Conservation (phyloP, 2,329 filamentous ascomycete species). For the Sporothrix protearum region DNA sequence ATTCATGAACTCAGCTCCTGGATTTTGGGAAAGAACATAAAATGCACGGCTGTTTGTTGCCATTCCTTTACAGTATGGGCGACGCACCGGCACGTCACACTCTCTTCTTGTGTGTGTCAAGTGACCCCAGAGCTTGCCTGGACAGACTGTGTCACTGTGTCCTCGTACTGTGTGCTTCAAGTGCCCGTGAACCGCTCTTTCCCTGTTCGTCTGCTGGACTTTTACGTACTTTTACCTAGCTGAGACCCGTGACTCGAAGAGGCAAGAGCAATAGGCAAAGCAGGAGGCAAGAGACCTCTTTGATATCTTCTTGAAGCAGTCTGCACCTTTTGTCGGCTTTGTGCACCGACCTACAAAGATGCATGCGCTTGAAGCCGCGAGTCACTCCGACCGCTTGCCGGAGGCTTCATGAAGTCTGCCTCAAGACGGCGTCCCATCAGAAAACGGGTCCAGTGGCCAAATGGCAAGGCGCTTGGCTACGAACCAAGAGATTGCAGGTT, state of each 20-base stretch:
- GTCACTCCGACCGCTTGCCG: not conserved
- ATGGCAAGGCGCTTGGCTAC: constrained; percentile 40
- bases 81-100: not conserved
- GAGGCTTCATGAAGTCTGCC: not conserved
- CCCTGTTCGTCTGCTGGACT: not conserved
- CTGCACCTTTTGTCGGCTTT: too few relatives aligned
- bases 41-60: too few relatives aligned
- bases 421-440: not conserved
- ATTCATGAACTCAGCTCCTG: not conserved
- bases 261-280: not conserved
- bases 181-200: not conserved
- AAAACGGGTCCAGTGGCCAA: constrained; percentile 32
- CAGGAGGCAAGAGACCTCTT: not conserved
- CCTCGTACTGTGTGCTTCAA: constrained; percentile 15
- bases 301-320: not conserved
- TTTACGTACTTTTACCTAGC: not conserved
- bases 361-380: not conserved
- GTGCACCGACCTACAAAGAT: too few relatives aligned
- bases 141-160: too few relatives aligned
- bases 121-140: not conserved
- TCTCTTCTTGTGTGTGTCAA: not conserved
- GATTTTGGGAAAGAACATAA: not conserved
- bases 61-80: not conserved
- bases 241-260: not conserved
- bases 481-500: constrained; percentile 41